Percentiles rank a stretch among this genome's conserved stretches.
These are phyloP conservation scores for Drechslera avenae DNA, from an alignment of 2,329 filamentous ascomycete species.

Conservation along the genomic window DNA sequence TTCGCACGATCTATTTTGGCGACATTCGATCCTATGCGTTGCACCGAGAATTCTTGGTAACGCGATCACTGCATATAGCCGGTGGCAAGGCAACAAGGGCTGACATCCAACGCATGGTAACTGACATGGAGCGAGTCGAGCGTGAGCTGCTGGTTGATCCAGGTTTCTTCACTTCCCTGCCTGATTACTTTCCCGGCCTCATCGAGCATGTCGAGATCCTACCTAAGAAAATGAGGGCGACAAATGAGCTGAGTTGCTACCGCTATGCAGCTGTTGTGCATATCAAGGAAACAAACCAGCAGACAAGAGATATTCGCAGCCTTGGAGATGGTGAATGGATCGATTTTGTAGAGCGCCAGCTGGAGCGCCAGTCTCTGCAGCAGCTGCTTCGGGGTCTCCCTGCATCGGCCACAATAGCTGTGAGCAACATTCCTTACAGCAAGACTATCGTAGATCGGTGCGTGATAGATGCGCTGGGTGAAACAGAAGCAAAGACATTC, in stretches of 20 bases:
- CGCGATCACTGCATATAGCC: slow-evolving; percentile 1
- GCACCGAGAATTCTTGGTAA: slow-evolving; percentile 6
- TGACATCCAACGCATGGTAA: slow-evolving; percentile 4
- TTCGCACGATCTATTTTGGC: slow-evolving; percentile 7
- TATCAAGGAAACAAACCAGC: neutral
- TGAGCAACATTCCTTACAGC: slow-evolving; percentile 4
- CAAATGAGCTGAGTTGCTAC: slow-evolving; percentile 16
- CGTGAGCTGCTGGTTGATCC: slow-evolving; percentile 12
- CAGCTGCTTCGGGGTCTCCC: neutral
- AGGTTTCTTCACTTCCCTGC: slow-evolving; percentile 9
- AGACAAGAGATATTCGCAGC: neutral
- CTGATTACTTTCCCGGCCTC: neutral
- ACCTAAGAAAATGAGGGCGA: slow-evolving; percentile 17
- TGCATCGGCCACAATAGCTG: neutral
- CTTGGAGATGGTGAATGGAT: neutral
- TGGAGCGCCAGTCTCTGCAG: neutral
- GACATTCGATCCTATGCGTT: slow-evolving; percentile 11
- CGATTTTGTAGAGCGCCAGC: neutral
- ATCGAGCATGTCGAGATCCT: slow-evolving; percentile 13
- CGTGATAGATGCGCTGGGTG: neutral
- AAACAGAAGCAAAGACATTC: neutral
- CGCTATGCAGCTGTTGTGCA: slow-evolving; percentile 13
- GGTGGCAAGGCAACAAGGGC: neutral
- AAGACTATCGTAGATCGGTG: neutral
- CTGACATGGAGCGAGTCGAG: slow-evolving; percentile 5